Evolutionary conservation across 768 basidiomycete genomes (phyloP).

Genomic region (Chiua virens): DNA sequence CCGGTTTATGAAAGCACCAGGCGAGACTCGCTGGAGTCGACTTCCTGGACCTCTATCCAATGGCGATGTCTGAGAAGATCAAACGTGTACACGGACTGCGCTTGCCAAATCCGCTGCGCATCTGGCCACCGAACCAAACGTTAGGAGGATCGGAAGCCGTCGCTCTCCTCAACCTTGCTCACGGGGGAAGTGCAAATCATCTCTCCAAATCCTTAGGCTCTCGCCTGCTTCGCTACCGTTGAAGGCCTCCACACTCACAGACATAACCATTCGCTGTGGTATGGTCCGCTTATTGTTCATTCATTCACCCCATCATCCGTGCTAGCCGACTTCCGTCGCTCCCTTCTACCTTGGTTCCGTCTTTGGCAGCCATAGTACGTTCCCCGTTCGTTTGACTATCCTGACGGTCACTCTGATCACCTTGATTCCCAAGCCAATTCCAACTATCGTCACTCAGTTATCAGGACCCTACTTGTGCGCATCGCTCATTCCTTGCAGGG

Average conservation of each 20-base stretch:
- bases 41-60: not conserved
- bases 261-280: not conserved
- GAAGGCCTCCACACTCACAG: conserved; percentile 8
- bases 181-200: not conserved
- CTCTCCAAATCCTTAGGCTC: not conserved
- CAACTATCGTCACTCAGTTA: conserved; percentile 19
- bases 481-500: too few species aligned
- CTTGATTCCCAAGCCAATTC: not conserved
- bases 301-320: not conserved
- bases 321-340: conserved; percentile 15
- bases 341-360: not conserved
- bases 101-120: not conserved
- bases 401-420: not conserved
- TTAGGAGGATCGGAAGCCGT: not conserved
- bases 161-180: not conserved
- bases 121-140: not conserved
- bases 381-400: not conserved
- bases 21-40: not conserved
- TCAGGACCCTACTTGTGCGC: too few species aligned
- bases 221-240: not conserved
- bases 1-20: too few species aligned
- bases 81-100: conserved; percentile 5
- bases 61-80: not conserved
- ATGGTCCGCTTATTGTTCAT: not conserved
- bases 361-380: conserved; percentile 2